Percentiles rank a stretch among this genome's conserved stretches.
phyloP scores from a whole-genome alignment of 78 protist genomes.

The Dictyostelium firmibasis region DNA sequence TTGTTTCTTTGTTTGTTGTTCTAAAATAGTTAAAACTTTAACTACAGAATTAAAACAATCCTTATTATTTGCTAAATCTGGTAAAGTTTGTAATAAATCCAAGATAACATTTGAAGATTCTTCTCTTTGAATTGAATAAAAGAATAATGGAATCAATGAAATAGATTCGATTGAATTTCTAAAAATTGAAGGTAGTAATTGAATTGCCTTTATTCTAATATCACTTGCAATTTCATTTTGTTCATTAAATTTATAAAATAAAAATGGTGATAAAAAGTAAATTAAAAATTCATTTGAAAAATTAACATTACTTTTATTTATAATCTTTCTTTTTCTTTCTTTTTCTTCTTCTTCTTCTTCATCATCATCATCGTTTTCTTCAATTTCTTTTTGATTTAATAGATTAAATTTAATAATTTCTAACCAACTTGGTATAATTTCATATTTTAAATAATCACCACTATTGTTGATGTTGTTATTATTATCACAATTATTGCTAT shows the following conservation, averaged over 20 bases:
- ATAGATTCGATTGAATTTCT: not conserved
- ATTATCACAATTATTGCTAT: not conserved
- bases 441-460: not conserved
- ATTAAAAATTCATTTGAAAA: constrained; percentile 38
- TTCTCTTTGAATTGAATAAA: constrained; percentile 1
- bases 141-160: constrained; percentile 8
- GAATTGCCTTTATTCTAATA: not conserved
- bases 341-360: not conserved
- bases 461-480: not conserved
- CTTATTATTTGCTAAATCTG: not conserved
- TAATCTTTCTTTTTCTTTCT: not conserved
- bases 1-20: not conserved
- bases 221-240: not conserved
- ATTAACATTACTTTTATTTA: not conserved
- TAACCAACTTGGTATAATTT: not conserved
- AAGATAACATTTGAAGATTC: not conserved
- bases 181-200: not conserved
- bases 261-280: constrained; percentile 28
- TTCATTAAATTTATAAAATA: not conserved
- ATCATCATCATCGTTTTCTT: not conserved
- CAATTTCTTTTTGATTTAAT: not conserved
- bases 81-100: not conserved
- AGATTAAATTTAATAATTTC: not conserved
- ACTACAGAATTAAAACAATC: not conserved
- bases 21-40: not conserved